Evolutionary conservation across 108 stramenopile genomes (phyloP).

Genomic region (Aurantiochytrium sp.): DNA sequence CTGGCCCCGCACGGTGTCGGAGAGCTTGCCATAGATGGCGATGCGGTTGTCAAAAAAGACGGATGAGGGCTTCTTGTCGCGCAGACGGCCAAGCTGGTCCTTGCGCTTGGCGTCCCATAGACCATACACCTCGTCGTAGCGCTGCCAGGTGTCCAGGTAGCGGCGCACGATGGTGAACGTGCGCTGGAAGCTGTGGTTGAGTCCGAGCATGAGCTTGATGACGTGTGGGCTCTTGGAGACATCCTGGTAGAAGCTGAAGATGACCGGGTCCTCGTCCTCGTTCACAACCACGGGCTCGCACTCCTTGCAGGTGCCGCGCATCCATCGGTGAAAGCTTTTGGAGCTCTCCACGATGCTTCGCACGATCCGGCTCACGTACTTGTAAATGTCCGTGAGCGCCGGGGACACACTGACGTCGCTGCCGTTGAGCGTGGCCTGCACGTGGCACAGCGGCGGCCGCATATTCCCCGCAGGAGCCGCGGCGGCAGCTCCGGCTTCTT

Average conservation of each 20-base stretch:
- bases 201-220: constrained; percentile 49
- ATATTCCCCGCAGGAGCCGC: not conserved
- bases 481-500: not conserved
- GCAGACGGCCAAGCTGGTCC: constrained; percentile 49
- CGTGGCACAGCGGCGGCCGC: constrained; percentile 51
- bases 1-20: constrained; percentile 36
- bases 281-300: constrained; percentile 36
- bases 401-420: constrained; percentile 60
- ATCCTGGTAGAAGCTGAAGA: constrained; percentile 63
- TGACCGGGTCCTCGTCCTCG: constrained; percentile 61
- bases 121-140: constrained; percentile 57
- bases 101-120: constrained; percentile 61
- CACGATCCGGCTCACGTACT: constrained; percentile 51
- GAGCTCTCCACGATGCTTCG: constrained; percentile 55
- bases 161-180: constrained; percentile 45
- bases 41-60: constrained; percentile 56
- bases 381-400: constrained; percentile 54
- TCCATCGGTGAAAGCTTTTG: constrained; percentile 60
- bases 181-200: constrained; percentile 46
- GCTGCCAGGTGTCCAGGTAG: constrained; percentile 57
- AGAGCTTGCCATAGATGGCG: constrained; percentile 41
- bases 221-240: constrained; percentile 57
- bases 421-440: constrained; percentile 53
- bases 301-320: constrained; percentile 63
- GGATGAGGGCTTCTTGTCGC: constrained; percentile 43